Evolutionary conservation across 768 basidiomycete species (phyloP), one percentile per base, ranked within the genome.

Genomic region (Amanita phalloides): DNA sequence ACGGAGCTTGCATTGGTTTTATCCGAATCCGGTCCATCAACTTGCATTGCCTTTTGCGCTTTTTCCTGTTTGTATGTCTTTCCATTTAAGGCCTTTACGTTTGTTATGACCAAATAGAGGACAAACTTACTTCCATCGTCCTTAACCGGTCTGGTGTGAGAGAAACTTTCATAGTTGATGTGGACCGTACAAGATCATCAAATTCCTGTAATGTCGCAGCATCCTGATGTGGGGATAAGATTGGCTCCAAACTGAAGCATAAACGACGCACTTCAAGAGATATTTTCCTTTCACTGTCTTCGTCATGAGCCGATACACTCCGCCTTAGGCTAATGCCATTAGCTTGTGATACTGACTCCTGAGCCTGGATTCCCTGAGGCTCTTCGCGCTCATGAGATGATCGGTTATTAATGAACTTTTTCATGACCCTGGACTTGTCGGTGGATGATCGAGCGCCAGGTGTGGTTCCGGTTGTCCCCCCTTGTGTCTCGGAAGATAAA

Each of bases 151-250:
- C 92, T 52, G 94, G 94, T 32, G 94, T 98, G 56, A 96, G 76
- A 38, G 92, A 95, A 59, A 98, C 84, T 64, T 91, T 96, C 86
- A 96, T 88, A 17, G 94, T 97, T 53, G 86, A 76, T 54, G 85
- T 80, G 53, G 89, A 91, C 48, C 80, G 81, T 82, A 98, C 85
- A 66, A 97, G 72, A 65, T 91, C 83, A 66, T 98, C 94, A 65
- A 98, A 97, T 64, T 95, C 89, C 56, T 86, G 83, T 51, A 79
- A 72, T 59, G 76, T 64, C 56, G 70, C 63, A 62, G 77, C 65
- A 62, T 81, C 78, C 80, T 86, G 59, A 37, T 54, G 47, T 45
- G 10, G 48, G 23, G 54, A 47, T 54, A 45, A 41, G 14, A 46
- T 25, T 7, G 39, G 38, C 50, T 25, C 42, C 52, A 41, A 48